These are phyloP conservation scores for Magnaporthiopsis incrustans DNA, from an alignment of 2,329 filamentous ascomycete species.

Conservation along the genomic window DNA sequence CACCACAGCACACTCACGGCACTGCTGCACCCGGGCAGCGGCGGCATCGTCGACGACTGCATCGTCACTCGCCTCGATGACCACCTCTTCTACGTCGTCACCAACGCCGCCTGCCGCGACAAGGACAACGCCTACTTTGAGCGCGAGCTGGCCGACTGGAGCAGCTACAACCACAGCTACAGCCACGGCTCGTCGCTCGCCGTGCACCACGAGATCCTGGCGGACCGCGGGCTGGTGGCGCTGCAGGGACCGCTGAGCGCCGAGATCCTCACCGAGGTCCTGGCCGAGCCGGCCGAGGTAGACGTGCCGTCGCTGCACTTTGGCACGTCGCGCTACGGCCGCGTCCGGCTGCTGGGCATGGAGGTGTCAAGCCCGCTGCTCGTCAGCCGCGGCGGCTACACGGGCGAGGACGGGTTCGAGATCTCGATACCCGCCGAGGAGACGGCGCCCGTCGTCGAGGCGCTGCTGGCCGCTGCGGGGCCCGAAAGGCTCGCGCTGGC, in stretches of 20 bases:
- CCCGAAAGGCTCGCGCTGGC: slow-evolving; percentile 62
- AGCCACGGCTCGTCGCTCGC: slow-evolving; percentile 12
- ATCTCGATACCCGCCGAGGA: slow-evolving; percentile 70
- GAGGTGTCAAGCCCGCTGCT: slow-evolving; percentile 46
- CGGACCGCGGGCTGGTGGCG: slow-evolving; percentile 72
- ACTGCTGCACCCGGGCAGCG: slow-evolving; percentile 68
- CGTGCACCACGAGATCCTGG: slow-evolving; percentile 39
- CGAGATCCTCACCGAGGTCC: slow-evolving; percentile 56
- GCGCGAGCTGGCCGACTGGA: slow-evolving; percentile 55
- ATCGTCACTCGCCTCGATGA: slow-evolving; percentile 74
- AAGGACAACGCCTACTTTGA: slow-evolving; percentile 78
- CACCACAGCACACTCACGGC: slow-evolving; percentile 78
- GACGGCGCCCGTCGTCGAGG: slow-evolving; percentile 58
- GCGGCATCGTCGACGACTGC: slow-evolving; percentile 91
- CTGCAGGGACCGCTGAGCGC: slow-evolving; percentile 78
- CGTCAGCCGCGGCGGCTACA: slow-evolving; percentile 87
- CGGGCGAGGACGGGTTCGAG: slow-evolving; percentile 96
- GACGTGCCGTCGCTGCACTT: slow-evolving; percentile 70
- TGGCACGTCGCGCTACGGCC: slow-evolving; percentile 62
- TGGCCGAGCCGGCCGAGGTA: slow-evolving; percentile 42
- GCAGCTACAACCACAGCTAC: slow-evolving; percentile 17
- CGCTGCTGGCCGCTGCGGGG: slow-evolving; percentile 58
- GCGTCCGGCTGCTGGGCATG: slow-evolving; percentile 50
- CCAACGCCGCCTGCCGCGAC: slow-evolving; percentile 84
- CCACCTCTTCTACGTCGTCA: slow-evolving; percentile 83